Conservation (phyloP, 2,329 filamentous ascomycete genomes). For the Alternaria novae-zelandiae region DNA sequence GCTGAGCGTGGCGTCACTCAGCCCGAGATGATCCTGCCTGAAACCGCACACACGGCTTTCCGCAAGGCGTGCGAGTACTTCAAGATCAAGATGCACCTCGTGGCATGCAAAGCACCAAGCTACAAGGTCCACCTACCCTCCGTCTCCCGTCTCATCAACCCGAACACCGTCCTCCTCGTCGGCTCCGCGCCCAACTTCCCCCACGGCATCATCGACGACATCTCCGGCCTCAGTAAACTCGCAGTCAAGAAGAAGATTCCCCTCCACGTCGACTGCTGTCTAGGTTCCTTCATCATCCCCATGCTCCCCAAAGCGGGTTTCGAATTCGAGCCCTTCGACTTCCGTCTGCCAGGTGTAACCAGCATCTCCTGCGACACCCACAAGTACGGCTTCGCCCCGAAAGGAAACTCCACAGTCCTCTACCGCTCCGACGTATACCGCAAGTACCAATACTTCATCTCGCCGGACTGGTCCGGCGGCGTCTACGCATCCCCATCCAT, state of each 20-base stretch:
- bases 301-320: conserved; percentile 94
- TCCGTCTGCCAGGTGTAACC: conserved; percentile 90
- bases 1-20: conserved; percentile 85
- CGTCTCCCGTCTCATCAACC: conserved; percentile 85
- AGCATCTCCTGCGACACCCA: conserved; percentile 97
- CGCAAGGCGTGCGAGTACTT: conserved; percentile 95
- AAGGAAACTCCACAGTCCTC: conserved; percentile 91
- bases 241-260: conserved; percentile 81
- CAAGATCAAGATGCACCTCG: conserved; percentile 91
- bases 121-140: conserved; percentile 84
- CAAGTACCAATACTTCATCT: conserved; percentile 95
- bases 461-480: conserved; percentile 91
- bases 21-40: conserved; percentile 96
- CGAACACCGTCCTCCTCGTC: conserved; percentile 91
- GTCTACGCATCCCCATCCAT: conserved; percentile 94
- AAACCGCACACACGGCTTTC: conserved; percentile 95
- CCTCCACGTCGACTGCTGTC: conserved; percentile 95
- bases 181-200: conserved; percentile 97
- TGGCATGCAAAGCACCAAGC: conserved; percentile 80
- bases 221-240: conserved; percentile 80
- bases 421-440: conserved; percentile 83
- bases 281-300: conserved; percentile 93
- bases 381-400: conserved; percentile 98
- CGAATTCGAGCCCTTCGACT: conserved; percentile 87
- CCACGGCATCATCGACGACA: conserved; percentile 97